Evolutionary conservation across 2,329 filamentous ascomycete species (phyloP), one percentile per base, ranked within the genome.

Genomic region (Ceratocystis destructans): DNA sequence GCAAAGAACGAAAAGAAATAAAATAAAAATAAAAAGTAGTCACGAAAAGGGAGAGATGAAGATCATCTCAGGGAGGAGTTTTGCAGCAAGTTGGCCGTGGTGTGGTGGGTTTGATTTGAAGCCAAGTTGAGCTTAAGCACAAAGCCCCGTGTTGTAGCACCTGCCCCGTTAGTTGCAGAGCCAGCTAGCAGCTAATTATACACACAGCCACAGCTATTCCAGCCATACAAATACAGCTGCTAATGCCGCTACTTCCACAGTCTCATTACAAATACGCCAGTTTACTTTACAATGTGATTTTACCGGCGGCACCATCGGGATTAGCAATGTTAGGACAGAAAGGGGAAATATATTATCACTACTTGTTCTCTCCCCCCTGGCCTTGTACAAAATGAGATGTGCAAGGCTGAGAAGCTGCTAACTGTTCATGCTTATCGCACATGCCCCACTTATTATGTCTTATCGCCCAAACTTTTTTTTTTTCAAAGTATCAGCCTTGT

Each of bases 401-500:
- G 64, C 66, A 70, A 69, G 69, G 69, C 69, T 69, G 69, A 69
- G 37, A 33, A 44, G 46, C 28, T 41, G 37, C 4, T 4, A 22
- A 17, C 31, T 64, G 57, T 20, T 61, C 64, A 1, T 22, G 33
- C 31, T 64, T 64, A 50, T 64, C 64, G 50, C 6, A 0, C 2
- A 5, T 57, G 59, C 44, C 55, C 67, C 68, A 66, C 66, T 66
- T 64, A 33, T 59, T 59, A 5, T 59, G 17, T 45, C 65, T 66
- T 68, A 64, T 67, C 28, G 31, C 31, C 22, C 33, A 37, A 66
- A 44, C 48, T 66, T 66, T 68, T 66, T 25, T 25, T 64, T 68
- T 66, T 62, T 45, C 33, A n/a, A 28, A 59, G 22, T 48, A 55
- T 65, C 66, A 70, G 67, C 70, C 70, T 70, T 66, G 66, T 61